Conservation (phyloP, 2,329 filamentous ascomycete genomes). For the Alternaria brassicicola region DNA sequence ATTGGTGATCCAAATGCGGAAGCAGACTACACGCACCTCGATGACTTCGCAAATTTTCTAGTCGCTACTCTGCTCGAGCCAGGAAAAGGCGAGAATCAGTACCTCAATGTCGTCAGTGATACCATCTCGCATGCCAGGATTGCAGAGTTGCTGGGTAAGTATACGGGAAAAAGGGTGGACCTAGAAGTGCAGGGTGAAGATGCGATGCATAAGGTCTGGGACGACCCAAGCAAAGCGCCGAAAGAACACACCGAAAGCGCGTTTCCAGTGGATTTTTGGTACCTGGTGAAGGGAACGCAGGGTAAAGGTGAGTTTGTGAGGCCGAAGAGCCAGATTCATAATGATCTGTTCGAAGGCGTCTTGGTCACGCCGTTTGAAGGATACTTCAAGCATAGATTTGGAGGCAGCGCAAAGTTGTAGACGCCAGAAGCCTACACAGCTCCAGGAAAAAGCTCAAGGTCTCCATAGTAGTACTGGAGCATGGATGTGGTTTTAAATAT, state of each 20-base stretch:
- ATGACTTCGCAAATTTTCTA: slow-evolving; percentile 35
- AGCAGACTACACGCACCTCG: slow-evolving; percentile 32
- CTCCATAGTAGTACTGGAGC: too few relatives aligned
- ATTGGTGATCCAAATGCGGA: slow-evolving; percentile 30
- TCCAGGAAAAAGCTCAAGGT: neutral
- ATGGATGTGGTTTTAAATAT: neutral
- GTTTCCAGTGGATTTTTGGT: slow-evolving; percentile 15
- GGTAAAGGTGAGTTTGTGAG: slow-evolving; percentile 10
- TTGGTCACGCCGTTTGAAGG: neutral
- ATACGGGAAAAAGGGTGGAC: neutral
- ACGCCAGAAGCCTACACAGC: neutral
- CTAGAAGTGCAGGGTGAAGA: neutral
- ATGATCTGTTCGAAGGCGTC: neutral
- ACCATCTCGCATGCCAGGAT: slow-evolving; percentile 30
- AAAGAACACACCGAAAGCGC: neutral
- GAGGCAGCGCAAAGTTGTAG: neutral
- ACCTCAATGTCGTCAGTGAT: slow-evolving; percentile 33
- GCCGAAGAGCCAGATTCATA: neutral
- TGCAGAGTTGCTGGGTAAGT: neutral
- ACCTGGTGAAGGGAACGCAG: slow-evolving; percentile 12
- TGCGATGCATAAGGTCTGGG: neutral
- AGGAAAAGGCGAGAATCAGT: slow-evolving; percentile 25
- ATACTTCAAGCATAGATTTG: neutral
- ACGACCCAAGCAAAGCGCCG: neutral
- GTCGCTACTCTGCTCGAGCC: slow-evolving; percentile 31